phyloP scores from a whole-genome alignment of 257 asterid species.

The Penstemon barbatus region DNA sequence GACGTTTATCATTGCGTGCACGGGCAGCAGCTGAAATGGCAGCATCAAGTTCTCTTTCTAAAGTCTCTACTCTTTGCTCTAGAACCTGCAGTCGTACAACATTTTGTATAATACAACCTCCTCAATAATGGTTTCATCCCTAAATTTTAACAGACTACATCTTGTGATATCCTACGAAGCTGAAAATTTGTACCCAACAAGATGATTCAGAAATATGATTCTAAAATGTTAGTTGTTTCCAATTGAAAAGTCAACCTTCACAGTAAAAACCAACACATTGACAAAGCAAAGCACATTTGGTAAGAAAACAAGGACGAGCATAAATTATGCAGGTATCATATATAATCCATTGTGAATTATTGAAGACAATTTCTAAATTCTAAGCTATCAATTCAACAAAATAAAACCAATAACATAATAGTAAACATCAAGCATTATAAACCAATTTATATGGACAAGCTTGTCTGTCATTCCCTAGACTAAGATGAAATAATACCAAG shows the following conservation, averaged over 20 bases:
- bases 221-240: constrained; percentile 10
- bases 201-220: constrained; percentile 13
- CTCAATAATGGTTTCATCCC: background rate
- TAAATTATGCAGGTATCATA: background rate
- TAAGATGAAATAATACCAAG: background rate
- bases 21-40: constrained; percentile 96
- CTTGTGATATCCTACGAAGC: background rate
- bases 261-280: constrained; percentile 4
- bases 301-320: background rate
- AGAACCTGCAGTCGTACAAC: constrained; percentile 63
- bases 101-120: constrained; percentile 9
- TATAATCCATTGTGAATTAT: background rate
- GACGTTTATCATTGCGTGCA: constrained; percentile 90
- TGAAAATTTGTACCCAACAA: background rate
- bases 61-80: constrained; percentile 89
- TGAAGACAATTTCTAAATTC: background rate
- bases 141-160: background rate
- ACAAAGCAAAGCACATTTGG: background rate
- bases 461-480: background rate
- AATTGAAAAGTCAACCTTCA: constrained; percentile 2
- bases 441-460: background rate
- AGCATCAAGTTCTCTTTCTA: constrained; percentile 89
- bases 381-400: background rate
- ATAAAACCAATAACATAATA: background rate
- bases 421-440: background rate